Evolutionary conservation across 1,139 yeast genomes (phyloP), one percentile per base, ranked within the genome.

Genomic region (Candida tetrigidarum): DNA sequence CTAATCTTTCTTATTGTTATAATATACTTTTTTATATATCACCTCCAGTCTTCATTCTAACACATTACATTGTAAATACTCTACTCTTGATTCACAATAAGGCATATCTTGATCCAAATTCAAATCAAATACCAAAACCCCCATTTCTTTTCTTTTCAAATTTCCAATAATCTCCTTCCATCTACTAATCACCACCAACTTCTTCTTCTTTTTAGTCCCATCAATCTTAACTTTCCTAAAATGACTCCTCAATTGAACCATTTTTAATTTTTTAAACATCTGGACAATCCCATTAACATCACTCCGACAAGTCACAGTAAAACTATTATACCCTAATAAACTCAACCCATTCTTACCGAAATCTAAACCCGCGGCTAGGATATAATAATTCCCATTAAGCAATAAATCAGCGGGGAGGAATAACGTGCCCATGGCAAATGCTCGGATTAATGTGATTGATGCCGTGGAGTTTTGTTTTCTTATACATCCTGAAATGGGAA

Each of bases 61-160:
- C 2, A 44, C 40, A 27, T 38, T 43, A 29, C 54, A 51, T 38
- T 27, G 38, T 29, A 51, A 26, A 32, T 40, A 28, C 5, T 45
- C 45, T n/a, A 22, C 18, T 34, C 54, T 35, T 16, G 48, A 39
- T 40, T 51, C 54, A 40, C 54, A 51, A 42, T 43, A 46, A 3
- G 52, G 54, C 29, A 35, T 33, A 19, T 49, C 46, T 5, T 43
- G 43, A 37, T 44, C 30, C 11, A 35, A 34, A 23, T 38, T 42
- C 22, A 36, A 26, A 41, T 50, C 51, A 27, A 50, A 42, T 12
- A 51, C 47, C 16, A 50, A 33, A 23, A 49, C 40, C 2, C 54
- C 54, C 18, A 51, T 35, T 14, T 45, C 37, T 33, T 45, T 46
- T 11, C 39, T 29, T 15, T 40, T 47, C 20, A 43, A 22, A 34